Percentiles rank a stretch among this genome's conserved stretches.
Conservation (phyloP, 2,329 filamentous ascomycete genomes). For the Exophiala xenobiotica region DNA sequence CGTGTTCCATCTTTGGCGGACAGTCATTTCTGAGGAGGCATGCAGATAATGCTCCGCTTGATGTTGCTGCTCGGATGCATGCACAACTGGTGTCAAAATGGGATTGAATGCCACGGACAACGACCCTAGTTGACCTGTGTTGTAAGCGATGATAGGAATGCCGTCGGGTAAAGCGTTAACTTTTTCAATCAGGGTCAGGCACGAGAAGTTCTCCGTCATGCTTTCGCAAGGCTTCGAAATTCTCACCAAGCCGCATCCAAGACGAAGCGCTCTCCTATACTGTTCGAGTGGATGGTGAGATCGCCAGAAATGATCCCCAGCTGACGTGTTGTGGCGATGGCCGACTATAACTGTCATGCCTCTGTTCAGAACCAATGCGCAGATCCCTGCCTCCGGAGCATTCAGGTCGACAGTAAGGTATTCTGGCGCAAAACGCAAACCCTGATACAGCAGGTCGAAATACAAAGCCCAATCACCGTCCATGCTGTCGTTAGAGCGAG, state of each 20-base stretch:
- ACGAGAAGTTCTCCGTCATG: background rate
- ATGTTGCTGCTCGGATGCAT: too few species aligned
- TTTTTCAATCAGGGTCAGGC: background rate
- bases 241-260: background rate
- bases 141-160: constrained; percentile 26
- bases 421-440: constrained; percentile 41
- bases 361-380: background rate
- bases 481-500: constrained; percentile 42
- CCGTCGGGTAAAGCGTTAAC: background rate
- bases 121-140: constrained; percentile 23
- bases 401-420: constrained; percentile 39
- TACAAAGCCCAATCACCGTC: constrained; percentile 32
- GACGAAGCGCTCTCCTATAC: background rate
- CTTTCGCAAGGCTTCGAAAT: background rate
- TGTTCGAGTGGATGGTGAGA: background rate
- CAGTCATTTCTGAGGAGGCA: background rate
- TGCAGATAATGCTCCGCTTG: too few species aligned
- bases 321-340: background rate
- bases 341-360: background rate
- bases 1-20: constrained; percentile 6
- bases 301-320: background rate
- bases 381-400: constrained; percentile 28
- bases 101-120: constrained; percentile 30
- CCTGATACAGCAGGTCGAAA: constrained; percentile 39
- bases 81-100: constrained; percentile 29